Percentiles rank a stretch among this genome's conserved stretches.
These are phyloP conservation scores for Forsythia viridissima DNA, from an alignment of 257 asterid species.

Conservation along the genomic window DNA sequence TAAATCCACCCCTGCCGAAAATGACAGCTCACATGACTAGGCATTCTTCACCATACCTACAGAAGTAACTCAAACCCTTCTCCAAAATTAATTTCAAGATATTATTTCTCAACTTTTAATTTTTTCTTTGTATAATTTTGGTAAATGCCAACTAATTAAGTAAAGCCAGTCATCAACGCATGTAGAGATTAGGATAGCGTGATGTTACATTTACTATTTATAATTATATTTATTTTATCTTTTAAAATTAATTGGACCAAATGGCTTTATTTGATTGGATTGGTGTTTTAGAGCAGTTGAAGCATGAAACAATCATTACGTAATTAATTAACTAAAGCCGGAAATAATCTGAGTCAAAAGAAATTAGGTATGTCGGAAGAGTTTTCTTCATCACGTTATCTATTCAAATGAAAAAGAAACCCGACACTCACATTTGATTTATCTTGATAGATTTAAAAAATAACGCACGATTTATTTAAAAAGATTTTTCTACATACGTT, in stretches of 20 bases:
- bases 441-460: too few relatives aligned
- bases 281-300: not conserved
- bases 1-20: too few relatives aligned
- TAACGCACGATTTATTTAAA: too few relatives aligned
- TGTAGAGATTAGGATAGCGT: not conserved
- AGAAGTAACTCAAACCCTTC: too few relatives aligned
- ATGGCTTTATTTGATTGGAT: not conserved
- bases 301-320: not conserved
- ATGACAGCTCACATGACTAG: too few relatives aligned
- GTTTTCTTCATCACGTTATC: not conserved
- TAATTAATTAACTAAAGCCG: not conserved
- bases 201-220: not conserved
- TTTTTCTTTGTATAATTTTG: not conserved
- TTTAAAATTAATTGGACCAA: not conserved
- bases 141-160: not conserved
- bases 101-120: not conserved
- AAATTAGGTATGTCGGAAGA: not conserved
- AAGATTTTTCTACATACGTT: too few relatives aligned
- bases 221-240: not conserved
- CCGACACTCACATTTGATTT: not conserved
- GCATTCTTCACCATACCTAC: too few relatives aligned
- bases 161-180: not conserved
- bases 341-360: not conserved
- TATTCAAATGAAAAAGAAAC: not conserved
- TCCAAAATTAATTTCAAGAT: not conserved